phyloP scores from a whole-genome alignment of 495 filamentous ascomycete species.

The Penicillium macrosclerotiorum region DNA sequence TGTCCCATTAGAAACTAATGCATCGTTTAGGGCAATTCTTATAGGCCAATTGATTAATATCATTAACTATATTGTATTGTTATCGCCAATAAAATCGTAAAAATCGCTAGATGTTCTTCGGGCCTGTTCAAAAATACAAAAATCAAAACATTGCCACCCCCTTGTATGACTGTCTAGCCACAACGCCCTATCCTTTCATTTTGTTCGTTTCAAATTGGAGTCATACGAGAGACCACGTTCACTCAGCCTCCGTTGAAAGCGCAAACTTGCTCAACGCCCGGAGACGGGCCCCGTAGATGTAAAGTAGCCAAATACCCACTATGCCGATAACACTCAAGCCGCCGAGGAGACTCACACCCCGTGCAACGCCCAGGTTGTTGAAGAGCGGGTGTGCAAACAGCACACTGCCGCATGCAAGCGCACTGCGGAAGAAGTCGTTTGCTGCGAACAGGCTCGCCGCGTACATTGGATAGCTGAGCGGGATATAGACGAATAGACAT shows the following conservation, averaged over 20 bases:
- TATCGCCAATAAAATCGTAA: too few species aligned
- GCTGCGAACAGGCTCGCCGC: slow-evolving; percentile 60
- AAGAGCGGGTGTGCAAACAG: slow-evolving; percentile 58
- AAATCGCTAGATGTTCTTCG: too few species aligned
- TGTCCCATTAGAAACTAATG: too few species aligned
- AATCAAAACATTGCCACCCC: too few species aligned
- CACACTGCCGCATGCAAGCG: slow-evolving; percentile 56
- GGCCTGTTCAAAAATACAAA: too few species aligned
- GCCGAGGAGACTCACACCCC: slow-evolving; percentile 54
- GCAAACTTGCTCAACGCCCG: slow-evolving; percentile 33
- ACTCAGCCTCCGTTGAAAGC: slow-evolving; percentile 12
- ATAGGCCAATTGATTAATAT: too few species aligned
- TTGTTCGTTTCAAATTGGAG: too few species aligned
- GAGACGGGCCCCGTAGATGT: slow-evolving; percentile 24
- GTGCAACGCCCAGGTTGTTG: slow-evolving; percentile 54
- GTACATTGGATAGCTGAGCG: slow-evolving; percentile 60
- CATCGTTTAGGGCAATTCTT: too few species aligned
- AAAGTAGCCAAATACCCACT: slow-evolving; percentile 47
- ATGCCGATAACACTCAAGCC: slow-evolving; percentile 56
- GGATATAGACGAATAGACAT: slow-evolving; percentile 65
- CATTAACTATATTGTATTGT: too few species aligned
- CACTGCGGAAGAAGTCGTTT: slow-evolving; percentile 57
- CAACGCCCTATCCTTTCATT: too few species aligned
- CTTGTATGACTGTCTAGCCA: too few species aligned
- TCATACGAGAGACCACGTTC: too few species aligned